Evolutionary conservation across 441 rosid species (phyloP), one percentile per base, ranked within the genome.

Genomic region (Pelargonium myrrhifolium): DNA sequence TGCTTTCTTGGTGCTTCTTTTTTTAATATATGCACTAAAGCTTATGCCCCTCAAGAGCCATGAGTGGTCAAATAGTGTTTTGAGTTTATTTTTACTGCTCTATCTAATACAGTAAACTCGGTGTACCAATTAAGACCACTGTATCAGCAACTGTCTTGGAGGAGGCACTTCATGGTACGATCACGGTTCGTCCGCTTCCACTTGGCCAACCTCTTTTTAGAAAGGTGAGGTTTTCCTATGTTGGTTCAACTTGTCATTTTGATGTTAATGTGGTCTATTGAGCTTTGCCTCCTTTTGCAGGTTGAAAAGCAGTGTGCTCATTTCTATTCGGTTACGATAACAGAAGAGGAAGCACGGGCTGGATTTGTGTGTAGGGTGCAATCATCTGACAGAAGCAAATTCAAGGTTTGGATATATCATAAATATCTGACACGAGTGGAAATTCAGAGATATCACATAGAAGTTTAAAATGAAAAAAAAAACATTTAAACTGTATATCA

Each of bases 301-400:
- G 97, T 93, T 79, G 99, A 93, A 67, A 93, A 84, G 84, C 99
- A 93, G 80, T 80, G 97, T 80, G 97, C 97, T 76, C 97, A 91
- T 84, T 93, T 91, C 78, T 93, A 88, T 83, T 89, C 96, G 73
- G 85, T 93, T 79, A 76, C 77, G 64, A 81, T 93, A 77, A 84
- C 93, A 67, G 92, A 91, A 81, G 96, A 93, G 82, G 96, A 89
- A 75, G 97, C 89, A 70, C 80, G 72, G 15, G 81, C 87, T 75
- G 99, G 99, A 60, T 75, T 93, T 69, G 96, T 91, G 24, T 91
- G 95, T 72, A 89, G 85, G 67, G 99, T 91, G 51, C 89, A 89
- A 73, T 93, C 99, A 67, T 79, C 86, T 15, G 96, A 88, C 78
- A 91, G 81, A 84, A 93, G 99, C 96, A 93, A 93, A 81, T 91